Conservation (phyloP, 1,139 yeast species). For the Zhuliangozyma blackwelliae region DNA sequence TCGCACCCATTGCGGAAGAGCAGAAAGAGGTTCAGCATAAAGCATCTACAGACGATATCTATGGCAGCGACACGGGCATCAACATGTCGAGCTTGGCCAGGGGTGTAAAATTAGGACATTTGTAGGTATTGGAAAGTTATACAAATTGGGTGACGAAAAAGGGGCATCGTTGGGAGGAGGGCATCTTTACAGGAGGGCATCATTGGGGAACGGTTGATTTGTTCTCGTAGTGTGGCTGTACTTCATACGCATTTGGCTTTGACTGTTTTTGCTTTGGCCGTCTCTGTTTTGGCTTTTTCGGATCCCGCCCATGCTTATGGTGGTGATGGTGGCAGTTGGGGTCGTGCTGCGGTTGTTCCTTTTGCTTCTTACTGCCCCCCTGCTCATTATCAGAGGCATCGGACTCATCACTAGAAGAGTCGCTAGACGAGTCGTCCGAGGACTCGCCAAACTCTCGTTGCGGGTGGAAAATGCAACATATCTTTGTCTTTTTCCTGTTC, state of each 20-base stretch:
- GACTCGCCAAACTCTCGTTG: slow-evolving; percentile 66
- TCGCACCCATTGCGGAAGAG: too few species aligned
- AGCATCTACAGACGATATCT: slow-evolving; percentile 2
- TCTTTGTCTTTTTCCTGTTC: slow-evolving; percentile 83
- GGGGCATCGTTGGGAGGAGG: too few species aligned
- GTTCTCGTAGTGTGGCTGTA: slow-evolving; percentile 56
- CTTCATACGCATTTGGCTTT: slow-evolving; percentile 67
- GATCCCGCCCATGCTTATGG: background rate
- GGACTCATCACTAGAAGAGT: slow-evolving; percentile 34
- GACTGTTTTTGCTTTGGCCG: slow-evolving; percentile 4
- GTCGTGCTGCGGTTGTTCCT: background rate
- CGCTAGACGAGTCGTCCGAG: slow-evolving; percentile 30
- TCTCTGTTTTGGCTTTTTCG: background rate
- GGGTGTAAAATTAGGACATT: slow-evolving; percentile 4
- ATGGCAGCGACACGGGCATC: background rate
- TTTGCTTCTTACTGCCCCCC: background rate
- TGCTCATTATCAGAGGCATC: slow-evolving; percentile 32
- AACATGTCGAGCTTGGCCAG: slow-evolving; percentile 8
- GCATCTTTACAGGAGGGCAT: too few species aligned
- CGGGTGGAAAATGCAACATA: slow-evolving; percentile 91
- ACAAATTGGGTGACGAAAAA: too few species aligned
- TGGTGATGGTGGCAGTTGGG: background rate
- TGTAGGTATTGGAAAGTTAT: background rate
- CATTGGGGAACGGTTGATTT: slow-evolving; percentile 13
- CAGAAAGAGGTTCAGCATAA: background rate